Conservation (phyloP, 345 rosid species). For the Aegle marmelos region DNA sequence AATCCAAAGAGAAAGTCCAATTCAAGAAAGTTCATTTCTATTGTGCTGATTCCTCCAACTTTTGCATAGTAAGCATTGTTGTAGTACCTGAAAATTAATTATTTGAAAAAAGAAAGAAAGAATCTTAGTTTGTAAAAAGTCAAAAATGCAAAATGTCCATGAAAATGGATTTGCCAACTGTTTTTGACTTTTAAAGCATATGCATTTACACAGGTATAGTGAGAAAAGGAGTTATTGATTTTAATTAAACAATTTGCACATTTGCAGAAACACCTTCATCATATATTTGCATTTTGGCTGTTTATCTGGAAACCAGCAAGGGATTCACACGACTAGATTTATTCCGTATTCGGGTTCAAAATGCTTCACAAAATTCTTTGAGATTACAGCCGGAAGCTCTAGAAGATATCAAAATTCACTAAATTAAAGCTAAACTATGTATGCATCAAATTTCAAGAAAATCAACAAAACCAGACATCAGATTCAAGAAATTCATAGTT, state of each 20-base stretch:
- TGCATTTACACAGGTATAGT: background rate
- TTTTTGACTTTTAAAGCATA: background rate
- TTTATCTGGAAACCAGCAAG: background rate
- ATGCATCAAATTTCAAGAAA: background rate
- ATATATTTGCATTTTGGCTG: background rate
- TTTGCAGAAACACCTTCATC: background rate
- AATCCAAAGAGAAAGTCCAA: conserved; percentile 81
- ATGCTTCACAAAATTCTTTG: background rate
- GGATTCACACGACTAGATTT: conserved; percentile 2
- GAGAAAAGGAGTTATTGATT: conserved; percentile 8
- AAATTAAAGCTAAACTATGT: background rate
- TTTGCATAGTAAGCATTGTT: conserved; percentile 92
- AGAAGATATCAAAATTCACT: background rate
- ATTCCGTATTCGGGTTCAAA: background rate
- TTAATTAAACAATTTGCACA: background rate
- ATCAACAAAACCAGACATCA: background rate
- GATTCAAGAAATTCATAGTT: background rate
- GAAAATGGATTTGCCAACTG: background rate
- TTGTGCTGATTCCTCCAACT: conserved; percentile 87
- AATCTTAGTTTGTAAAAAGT: background rate
- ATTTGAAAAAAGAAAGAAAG: background rate
- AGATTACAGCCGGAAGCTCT: background rate
- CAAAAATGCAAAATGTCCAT: background rate
- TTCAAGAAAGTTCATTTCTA: conserved; percentile 82
- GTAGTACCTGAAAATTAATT: conserved; percentile 46